These are phyloP conservation scores for Suhomyces bolitotheri DNA, from an alignment of 1,139 yeast genomes.

Conservation along the genomic window DNA sequence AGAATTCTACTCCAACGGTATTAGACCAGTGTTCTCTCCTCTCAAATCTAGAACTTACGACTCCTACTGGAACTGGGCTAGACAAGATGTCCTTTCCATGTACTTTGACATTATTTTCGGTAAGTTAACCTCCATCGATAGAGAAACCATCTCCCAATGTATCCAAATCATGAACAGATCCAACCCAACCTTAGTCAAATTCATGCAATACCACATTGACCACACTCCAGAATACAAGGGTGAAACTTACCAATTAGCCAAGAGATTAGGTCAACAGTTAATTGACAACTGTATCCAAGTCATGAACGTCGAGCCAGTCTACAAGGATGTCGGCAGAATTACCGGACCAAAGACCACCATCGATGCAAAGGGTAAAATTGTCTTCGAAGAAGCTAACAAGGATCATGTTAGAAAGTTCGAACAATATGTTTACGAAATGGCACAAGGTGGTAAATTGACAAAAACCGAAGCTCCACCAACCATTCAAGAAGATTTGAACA, in stretches of 20 bases:
- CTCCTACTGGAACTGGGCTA: slow-evolving; percentile 99
- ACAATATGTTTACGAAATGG: slow-evolving; percentile 95
- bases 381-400: slow-evolving; percentile 82
- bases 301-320: slow-evolving; percentile 78
- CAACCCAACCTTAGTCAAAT: slow-evolving; percentile 87
- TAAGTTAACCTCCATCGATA: slow-evolving; percentile 81
- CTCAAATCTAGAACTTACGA: slow-evolving; percentile 95
- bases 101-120: slow-evolving; percentile 96
- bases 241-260: slow-evolving; percentile 84
- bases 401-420: slow-evolving; percentile 92
- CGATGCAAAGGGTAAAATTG: slow-evolving; percentile 84
- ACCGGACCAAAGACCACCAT: slow-evolving; percentile 93
- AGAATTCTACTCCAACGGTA: slow-evolving; percentile 89
- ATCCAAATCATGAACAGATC: slow-evolving; percentile 97
- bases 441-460: slow-evolving; percentile 88
- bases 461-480: slow-evolving; percentile 61
- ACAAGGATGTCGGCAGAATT: slow-evolving; percentile 90
- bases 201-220: slow-evolving; percentile 96
- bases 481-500: slow-evolving; percentile 79
- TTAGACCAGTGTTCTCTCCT: slow-evolving; percentile 85
- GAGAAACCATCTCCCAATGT: slow-evolving; percentile 95
- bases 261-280: slow-evolving; percentile 86
- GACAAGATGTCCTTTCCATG: slow-evolving; percentile 93
- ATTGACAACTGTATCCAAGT: slow-evolving; percentile 95
- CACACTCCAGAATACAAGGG: slow-evolving; percentile 89